These are phyloP conservation scores for Puya raimondii DNA, from an alignment of 176 grass and related monocot species.

Conservation along the genomic window DNA sequence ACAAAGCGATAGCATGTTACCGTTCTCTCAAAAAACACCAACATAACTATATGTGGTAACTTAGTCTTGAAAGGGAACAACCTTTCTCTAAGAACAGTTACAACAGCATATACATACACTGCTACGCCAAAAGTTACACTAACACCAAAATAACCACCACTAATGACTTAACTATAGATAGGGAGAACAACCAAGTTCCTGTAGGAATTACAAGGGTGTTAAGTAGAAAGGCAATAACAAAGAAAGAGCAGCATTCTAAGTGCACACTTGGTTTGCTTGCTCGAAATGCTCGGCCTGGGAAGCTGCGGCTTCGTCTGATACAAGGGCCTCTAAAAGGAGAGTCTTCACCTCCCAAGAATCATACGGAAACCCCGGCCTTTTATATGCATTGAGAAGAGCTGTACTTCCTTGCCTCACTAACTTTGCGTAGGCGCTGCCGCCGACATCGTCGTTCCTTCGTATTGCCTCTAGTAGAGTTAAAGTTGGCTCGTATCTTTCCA, in stretches of 20 bases:
- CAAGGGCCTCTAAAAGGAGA: slow-evolving; percentile 61
- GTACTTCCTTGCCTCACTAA: slow-evolving; percentile 87
- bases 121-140: neutral
- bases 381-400: slow-evolving; percentile 71
- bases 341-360: slow-evolving; percentile 92
- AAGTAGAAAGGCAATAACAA: neutral
- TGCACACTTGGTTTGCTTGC: slow-evolving; percentile 62
- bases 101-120: no score
- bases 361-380: slow-evolving; percentile 52
- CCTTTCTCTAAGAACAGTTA: no score
- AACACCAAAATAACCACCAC: neutral
- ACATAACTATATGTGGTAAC: no score
- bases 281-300: slow-evolving; percentile 70
- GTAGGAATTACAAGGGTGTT: neutral
- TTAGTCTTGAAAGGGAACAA: no score
- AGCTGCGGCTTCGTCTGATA: slow-evolving; percentile 57
- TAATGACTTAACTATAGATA: neutral
- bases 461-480: slow-evolving; percentile 80
- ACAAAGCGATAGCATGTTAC: no score
- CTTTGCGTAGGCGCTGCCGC: slow-evolving; percentile 44
- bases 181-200: no score
- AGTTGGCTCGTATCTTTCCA: slow-evolving; percentile 66
- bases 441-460: slow-evolving; percentile 58
- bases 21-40: no score
- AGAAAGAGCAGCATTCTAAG: slow-evolving; percentile 20